A percentile compares a stretch with the other conserved stretches of the same genome.
These are phyloP conservation scores for Daphne laureola DNA, from an alignment of 441 rosid genomes.

Conservation along the genomic window DNA sequence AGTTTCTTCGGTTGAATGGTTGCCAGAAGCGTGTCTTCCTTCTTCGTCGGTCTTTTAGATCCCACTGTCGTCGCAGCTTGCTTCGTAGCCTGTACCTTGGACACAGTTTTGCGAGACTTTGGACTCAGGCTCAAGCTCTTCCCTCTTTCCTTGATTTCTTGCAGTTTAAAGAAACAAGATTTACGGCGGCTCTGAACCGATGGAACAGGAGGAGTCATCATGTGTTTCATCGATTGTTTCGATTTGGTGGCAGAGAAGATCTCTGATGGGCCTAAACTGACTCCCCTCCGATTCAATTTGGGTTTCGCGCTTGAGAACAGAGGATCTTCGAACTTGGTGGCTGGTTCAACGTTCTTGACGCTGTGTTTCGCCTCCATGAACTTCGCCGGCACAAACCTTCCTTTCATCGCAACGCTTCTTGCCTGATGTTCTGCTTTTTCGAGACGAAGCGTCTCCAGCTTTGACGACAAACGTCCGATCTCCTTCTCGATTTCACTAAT, in stretches of 20 bases:
- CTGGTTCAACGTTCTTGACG: slow-evolving; percentile 17
- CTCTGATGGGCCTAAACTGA: slow-evolving; percentile 84
- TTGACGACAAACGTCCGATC: slow-evolving; percentile 52
- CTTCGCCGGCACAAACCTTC: slow-evolving; percentile 64
- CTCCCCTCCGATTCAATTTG: slow-evolving; percentile 51
- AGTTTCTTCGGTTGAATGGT: slow-evolving; percentile 73
- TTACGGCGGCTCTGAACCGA: slow-evolving; percentile 65
- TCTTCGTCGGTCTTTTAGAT: slow-evolving; percentile 52
- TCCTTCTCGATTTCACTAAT: slow-evolving; percentile 76
- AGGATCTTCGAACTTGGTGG: slow-evolving; percentile 30
- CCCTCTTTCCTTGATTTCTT: slow-evolving; percentile 70
- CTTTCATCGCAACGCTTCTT: slow-evolving; percentile 38
- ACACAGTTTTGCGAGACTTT: slow-evolving; percentile 43
- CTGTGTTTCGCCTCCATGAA: slow-evolving; percentile 64
- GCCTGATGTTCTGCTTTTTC: slow-evolving; percentile 51
- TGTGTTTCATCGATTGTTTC: slow-evolving; percentile 34
- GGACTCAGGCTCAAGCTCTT: slow-evolving; percentile 71
- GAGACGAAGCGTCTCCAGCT: slow-evolving; percentile 59
- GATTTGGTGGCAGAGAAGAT: slow-evolving; percentile 40
- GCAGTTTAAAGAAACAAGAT: slow-evolving; percentile 83
- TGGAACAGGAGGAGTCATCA: slow-evolving; percentile 44
- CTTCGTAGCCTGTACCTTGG: slow-evolving; percentile 41
- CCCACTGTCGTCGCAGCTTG: slow-evolving; percentile 64
- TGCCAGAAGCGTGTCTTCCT: slow-evolving; percentile 46
- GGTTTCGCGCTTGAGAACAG: slow-evolving; percentile 29